Evolutionary conservation across 345 rosid genomes (phyloP), one percentile per base, ranked within the genome.

Genomic region (Trapa bicornis): DNA sequence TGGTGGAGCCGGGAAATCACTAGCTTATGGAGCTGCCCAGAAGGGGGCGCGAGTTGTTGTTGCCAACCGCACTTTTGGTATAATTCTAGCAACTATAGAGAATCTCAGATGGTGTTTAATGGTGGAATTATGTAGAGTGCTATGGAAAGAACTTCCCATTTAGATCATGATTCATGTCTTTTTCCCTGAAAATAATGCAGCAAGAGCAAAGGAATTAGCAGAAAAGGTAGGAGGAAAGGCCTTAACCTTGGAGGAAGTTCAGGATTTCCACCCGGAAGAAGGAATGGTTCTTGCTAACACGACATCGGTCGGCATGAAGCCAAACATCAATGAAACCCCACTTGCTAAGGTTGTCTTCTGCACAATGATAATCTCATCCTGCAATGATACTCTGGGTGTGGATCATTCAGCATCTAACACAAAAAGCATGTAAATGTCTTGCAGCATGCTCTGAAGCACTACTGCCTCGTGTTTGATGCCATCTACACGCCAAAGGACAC

Each of bases 221-320:
- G 78, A 73, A 10, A 81, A 78, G 61, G 84, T 78, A 35, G 84
- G 81, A 1, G 84, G 80, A 45, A 70, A 78, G 42, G 81, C 80
- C 35, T 52, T 78, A 69, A 74, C 78, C 10, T 75, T 80, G 38
- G 79, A 61, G 1, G 84, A 81, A 60, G 78, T 81, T 11, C 71
- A 81, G 65, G 67, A 78, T 62, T 81, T 81, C 71, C 80, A 78
- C 68, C 84, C 82, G 0, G 82, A 75, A 64, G 78, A 81, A 47
- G 81, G 78, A 47, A 81, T 81, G 84, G 77, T 81, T 68, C 82
- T 81, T 37, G 84, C 84, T 3, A 81, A 81, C 67, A 81, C 84
- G 2, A 81, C 82, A 37, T 81, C 84, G 2, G 75, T 78, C 3
- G 84, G 84, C 38, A 81, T 81, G 82, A 67, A 74, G 32, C 82